phyloP scores from a whole-genome alignment of 1,284 basidiomycete species.

The Amylostereum areolatum region DNA sequence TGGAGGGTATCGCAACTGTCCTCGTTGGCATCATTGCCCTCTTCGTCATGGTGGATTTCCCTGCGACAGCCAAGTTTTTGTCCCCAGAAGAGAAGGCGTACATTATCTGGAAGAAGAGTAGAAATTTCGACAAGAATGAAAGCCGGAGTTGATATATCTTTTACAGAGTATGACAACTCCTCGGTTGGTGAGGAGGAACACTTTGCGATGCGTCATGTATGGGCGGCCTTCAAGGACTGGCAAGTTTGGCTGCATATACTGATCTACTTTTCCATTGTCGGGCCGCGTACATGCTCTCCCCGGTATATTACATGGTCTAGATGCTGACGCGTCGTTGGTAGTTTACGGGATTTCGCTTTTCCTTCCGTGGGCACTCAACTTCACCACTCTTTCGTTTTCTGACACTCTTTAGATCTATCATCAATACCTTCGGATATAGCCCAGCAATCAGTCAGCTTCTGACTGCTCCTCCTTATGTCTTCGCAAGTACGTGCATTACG shows the following conservation, averaged over 20 bases:
- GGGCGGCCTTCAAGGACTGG: slow-evolving; percentile 56
- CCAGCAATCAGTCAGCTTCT: slow-evolving; percentile 58
- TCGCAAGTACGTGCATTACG: background rate
- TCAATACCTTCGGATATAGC: slow-evolving; percentile 55
- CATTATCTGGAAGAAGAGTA: slow-evolving; percentile 59
- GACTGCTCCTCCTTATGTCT: slow-evolving; percentile 45
- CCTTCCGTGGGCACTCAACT: slow-evolving; percentile 44
- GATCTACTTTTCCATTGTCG: slow-evolving; percentile 54
- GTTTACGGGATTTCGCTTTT: slow-evolving; percentile 60
- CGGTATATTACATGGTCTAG: background rate
- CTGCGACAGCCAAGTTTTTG: slow-evolving; percentile 48
- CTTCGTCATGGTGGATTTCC: slow-evolving; percentile 53
- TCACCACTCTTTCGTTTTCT: too few relatives aligned
- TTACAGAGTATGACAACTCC: slow-evolving; percentile 55
- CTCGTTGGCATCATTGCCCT: slow-evolving; percentile 37
- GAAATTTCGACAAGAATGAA: slow-evolving; percentile 8
- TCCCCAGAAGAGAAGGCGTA: slow-evolving; percentile 55
- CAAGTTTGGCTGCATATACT: slow-evolving; percentile 59
- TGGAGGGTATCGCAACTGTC: slow-evolving; percentile 51
- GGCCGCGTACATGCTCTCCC: slow-evolving; percentile 35
- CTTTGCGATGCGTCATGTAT: slow-evolving; percentile 47
- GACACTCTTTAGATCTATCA: slow-evolving; percentile 45
- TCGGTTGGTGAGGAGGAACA: slow-evolving; percentile 61
- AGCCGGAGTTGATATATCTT: background rate
- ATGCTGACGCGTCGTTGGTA: slow-evolving; percentile 5